Conservation (phyloP, 768 basidiomycete species). For the Amanita fuliginea region DNA sequence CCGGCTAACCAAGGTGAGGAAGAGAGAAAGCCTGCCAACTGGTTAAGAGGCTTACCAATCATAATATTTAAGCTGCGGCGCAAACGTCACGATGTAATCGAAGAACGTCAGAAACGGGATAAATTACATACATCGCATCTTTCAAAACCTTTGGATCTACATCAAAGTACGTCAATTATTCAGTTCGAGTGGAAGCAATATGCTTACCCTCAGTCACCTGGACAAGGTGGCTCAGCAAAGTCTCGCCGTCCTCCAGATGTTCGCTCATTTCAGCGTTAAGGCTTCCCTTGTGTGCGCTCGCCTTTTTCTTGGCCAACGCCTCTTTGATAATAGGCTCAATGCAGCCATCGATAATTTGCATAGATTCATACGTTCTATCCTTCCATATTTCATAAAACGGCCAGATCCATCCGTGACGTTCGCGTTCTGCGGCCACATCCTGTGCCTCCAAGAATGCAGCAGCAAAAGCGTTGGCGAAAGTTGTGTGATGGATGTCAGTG, state of each 20-base stretch:
- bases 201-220: constrained; percentile 32
- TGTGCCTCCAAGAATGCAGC: constrained; percentile 40
- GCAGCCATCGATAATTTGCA: constrained; percentile 41
- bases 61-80: constrained; percentile 29
- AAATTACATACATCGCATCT: constrained; percentile 29
- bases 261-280: constrained; percentile 17
- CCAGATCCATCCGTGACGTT: constrained; percentile 41
- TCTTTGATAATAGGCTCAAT: constrained; percentile 40
- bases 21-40: too few relatives aligned
- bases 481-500: not conserved
- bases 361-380: constrained; percentile 33
- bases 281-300: constrained; percentile 9
- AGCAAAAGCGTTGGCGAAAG: constrained; percentile 16
- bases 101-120: not conserved
- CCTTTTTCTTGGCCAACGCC: constrained; percentile 32
- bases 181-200: not conserved
- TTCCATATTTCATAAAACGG: constrained; percentile 37
- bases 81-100: not conserved
- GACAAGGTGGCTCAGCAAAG: constrained; percentile 47
- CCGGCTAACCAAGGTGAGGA: constrained; percentile 19
- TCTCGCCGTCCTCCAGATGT: constrained; percentile 29
- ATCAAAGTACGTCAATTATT: not conserved
- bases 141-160: constrained; percentile 32
- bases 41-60: constrained; percentile 19
- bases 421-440: constrained; percentile 27